Percentiles rank a stretch among this genome's conserved stretches.
Conservation (phyloP, 2,329 filamentous ascomycete genomes). For the Pseudogymnoascus sp. region DNA sequence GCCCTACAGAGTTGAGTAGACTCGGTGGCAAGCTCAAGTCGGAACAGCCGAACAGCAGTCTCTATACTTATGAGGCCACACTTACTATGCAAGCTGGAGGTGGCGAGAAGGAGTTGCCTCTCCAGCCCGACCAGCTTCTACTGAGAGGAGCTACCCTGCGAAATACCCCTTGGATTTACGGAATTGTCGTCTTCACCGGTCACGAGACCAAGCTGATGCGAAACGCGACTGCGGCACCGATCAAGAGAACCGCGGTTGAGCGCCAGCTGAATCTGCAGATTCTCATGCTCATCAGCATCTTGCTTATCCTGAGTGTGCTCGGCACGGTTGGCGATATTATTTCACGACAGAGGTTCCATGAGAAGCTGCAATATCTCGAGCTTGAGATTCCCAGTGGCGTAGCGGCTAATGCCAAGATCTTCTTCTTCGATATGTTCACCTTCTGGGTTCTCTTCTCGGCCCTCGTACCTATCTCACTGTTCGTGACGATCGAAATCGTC, state of each 20-base stretch:
- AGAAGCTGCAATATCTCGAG: constrained; percentile 65
- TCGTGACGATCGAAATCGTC: constrained; percentile 94
- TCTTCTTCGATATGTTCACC: constrained; percentile 90
- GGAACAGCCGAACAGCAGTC: constrained; percentile 94
- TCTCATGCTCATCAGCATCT: constrained; percentile 76
- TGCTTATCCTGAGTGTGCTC: constrained; percentile 77
- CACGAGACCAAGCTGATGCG: constrained; percentile 99
- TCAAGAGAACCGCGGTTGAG: constrained; percentile 96
- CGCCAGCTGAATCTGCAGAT: constrained; percentile 90
- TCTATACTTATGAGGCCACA: constrained; percentile 97
- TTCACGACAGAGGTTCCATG: constrained; percentile 56
- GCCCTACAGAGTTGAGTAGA: constrained; percentile 75
- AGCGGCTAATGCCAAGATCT: constrained; percentile 59
- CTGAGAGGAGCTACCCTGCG: constrained; percentile 87
- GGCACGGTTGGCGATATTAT: constrained; percentile 88
- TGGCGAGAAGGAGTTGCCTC: constrained; percentile 82
- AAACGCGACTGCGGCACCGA: constrained; percentile 92
- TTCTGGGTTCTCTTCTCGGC: constrained; percentile 99
- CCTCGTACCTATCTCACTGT: constrained; percentile 91
- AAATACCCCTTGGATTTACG: constrained; percentile 96
- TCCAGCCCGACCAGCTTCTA: constrained; percentile 87
- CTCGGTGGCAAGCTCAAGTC: constrained; percentile 82
- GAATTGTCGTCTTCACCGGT: constrained; percentile 91
- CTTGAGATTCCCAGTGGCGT: constrained; percentile 54
- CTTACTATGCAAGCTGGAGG: constrained; percentile 84